Conservation (phyloP, 2,329 filamentous ascomycete species). For the Exutisphaerella laricina region DNA sequence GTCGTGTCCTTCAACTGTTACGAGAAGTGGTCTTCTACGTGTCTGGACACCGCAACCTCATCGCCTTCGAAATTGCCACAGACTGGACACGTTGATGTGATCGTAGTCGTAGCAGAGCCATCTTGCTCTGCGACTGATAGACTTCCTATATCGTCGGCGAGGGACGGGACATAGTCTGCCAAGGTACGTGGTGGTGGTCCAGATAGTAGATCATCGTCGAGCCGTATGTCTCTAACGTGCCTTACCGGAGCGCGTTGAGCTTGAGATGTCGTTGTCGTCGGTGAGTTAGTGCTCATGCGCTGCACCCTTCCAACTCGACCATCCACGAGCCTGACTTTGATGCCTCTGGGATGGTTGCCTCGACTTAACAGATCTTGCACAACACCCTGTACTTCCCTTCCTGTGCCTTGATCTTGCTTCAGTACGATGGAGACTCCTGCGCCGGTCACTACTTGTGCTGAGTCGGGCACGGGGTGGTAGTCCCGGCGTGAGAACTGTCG, state of each 20-base stretch:
- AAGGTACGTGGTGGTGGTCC: conserved; percentile 26
- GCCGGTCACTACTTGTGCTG: conserved; percentile 52
- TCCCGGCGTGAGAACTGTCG: not conserved
- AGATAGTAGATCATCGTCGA: conserved; percentile 14
- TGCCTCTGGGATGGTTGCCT: conserved; percentile 69
- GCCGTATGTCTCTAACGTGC: not conserved
- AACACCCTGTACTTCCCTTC: conserved; percentile 61
- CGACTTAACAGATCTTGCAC: conserved; percentile 65
- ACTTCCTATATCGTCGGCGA: conserved; percentile 27
- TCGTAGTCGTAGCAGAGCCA: conserved; percentile 14
- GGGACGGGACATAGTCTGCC: conserved; percentile 25
- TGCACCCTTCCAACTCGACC: conserved; percentile 72
- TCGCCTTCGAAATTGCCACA: conserved; percentile 64
- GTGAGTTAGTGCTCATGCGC: conserved; percentile 41
- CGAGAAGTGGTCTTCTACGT: conserved; percentile 56
- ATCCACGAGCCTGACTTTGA: conserved; percentile 63
- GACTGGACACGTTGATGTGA: conserved; percentile 53
- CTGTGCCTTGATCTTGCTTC: conserved; percentile 70
- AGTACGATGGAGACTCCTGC: conserved; percentile 65
- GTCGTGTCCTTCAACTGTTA: too few relatives aligned
- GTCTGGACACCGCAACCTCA: conserved; percentile 60
- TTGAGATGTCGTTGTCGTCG: not conserved
- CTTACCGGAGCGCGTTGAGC: not conserved
- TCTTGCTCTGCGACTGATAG: conserved; percentile 9
- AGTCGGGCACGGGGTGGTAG: conserved; percentile 27